Evolutionary conservation across 2,329 filamentous ascomycete species (phyloP).

Genomic region (Cytospora leucostoma): DNA sequence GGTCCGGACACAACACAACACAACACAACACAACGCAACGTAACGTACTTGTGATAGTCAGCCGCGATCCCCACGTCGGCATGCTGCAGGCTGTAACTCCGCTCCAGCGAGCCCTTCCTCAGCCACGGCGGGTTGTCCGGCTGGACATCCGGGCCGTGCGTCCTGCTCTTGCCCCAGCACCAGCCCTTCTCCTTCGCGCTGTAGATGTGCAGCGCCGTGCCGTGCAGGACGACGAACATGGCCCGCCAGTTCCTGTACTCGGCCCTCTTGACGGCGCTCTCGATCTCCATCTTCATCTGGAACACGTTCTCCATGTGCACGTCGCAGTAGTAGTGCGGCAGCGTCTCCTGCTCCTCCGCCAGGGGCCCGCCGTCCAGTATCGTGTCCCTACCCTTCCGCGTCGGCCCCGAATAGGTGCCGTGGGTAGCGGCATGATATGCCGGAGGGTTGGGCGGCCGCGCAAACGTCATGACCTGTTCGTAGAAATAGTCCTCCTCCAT

Average conservation of each 20-base stretch:
- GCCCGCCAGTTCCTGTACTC: slow-evolving; percentile 65
- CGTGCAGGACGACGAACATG: slow-evolving; percentile 64
- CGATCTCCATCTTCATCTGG: slow-evolving; percentile 66
- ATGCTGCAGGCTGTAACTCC: slow-evolving; percentile 71
- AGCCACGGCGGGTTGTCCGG: slow-evolving; percentile 55
- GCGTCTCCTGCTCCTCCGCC: slow-evolving; percentile 45
- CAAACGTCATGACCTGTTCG: slow-evolving; percentile 51
- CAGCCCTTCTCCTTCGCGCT: slow-evolving; percentile 58
- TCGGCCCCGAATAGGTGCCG: slow-evolving; percentile 41
- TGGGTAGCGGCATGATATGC: slow-evolving; percentile 35
- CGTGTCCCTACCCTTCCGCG: slow-evolving; percentile 25
- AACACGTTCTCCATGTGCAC: slow-evolving; percentile 60
- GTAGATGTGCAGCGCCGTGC: slow-evolving; percentile 68
- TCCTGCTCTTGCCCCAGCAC: slow-evolving; percentile 49
- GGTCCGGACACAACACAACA: not conserved
- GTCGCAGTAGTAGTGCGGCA: slow-evolving; percentile 60
- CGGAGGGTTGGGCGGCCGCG: slow-evolving; percentile 48
- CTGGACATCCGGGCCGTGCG: slow-evolving; percentile 50
- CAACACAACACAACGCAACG: not conserved
- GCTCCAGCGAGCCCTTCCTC: slow-evolving; percentile 58
- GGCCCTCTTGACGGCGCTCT: slow-evolving; percentile 63
- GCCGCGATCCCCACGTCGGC: slow-evolving; percentile 74
- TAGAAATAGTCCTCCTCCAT: slow-evolving; percentile 59
- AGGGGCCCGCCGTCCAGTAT: slow-evolving; percentile 30
- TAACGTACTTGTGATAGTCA: slow-evolving; percentile 67